Conservation (phyloP, 1,139 yeast species). For the Yamadazyma atlantica region DNA sequence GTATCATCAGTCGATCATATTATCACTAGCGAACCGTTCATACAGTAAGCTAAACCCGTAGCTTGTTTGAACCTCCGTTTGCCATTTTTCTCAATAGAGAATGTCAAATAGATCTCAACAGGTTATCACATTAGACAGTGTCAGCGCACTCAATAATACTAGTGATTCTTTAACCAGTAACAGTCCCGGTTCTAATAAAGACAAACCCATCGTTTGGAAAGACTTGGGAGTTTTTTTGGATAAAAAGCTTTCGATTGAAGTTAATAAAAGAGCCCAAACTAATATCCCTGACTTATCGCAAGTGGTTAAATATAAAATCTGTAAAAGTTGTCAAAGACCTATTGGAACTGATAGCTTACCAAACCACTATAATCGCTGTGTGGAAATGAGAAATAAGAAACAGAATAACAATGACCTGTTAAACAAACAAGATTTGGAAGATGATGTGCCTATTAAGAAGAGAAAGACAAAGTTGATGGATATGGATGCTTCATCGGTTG, state of each 20-base stretch:
- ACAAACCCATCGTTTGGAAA: constrained; percentile 49
- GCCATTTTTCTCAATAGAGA: constrained; percentile 1
- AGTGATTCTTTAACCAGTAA: constrained; percentile 9
- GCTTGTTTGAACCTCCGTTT: too few relatives aligned
- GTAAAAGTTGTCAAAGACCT: constrained; percentile 67
- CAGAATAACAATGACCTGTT: not conserved
- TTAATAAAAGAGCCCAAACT: constrained; percentile 16
- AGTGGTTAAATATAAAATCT: constrained; percentile 57
- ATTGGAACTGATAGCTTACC: constrained; percentile 48
- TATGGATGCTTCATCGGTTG: constrained; percentile 41
- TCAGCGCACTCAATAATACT: constrained; percentile 13
- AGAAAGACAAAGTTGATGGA: constrained; percentile 36
- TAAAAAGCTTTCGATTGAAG: constrained; percentile 33
- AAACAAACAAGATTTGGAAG: constrained; percentile 22
- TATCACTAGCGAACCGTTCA: not conserved
- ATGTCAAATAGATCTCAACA: constrained; percentile 12
- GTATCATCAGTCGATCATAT: not conserved
- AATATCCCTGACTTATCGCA: constrained; percentile 23
- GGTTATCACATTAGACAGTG: constrained; percentile 18
- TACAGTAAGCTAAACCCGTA: too few relatives aligned
- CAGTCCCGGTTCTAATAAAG: constrained; percentile 7
- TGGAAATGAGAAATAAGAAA: constrained; percentile 46
- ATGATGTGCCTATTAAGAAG: constrained; percentile 28
- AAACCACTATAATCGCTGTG: constrained; percentile 49
- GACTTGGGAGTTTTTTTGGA: constrained; percentile 62